These are phyloP conservation scores for Thalassiosira gravida DNA, from an alignment of 352 stramenopile species.

Conservation along the genomic window DNA sequence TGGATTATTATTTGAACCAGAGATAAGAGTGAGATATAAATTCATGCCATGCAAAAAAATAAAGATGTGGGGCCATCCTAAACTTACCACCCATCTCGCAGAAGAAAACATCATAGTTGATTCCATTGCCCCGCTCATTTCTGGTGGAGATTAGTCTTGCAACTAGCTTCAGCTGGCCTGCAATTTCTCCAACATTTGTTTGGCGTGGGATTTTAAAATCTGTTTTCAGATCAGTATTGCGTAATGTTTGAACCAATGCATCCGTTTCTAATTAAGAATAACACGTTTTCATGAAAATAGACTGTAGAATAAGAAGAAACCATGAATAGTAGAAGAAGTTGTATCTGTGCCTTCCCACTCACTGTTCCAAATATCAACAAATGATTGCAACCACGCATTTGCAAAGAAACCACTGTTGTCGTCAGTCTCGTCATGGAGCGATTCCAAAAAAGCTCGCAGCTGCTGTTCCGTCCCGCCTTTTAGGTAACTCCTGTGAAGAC, in stretches of 20 bases:
- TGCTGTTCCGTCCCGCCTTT: conserved; percentile 44
- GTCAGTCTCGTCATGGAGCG: conserved; percentile 48
- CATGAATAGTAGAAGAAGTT: no score
- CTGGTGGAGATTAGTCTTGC: conserved; percentile 69
- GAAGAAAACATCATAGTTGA: conserved; percentile 76
- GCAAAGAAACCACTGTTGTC: conserved; percentile 59
- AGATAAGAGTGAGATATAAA: no score
- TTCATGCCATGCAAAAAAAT: no score
- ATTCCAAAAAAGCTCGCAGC: conserved; percentile 49
- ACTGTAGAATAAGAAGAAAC: no score
- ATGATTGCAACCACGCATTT: conserved; percentile 59
- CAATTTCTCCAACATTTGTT: conserved; percentile 43
- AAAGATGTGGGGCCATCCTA: no score
- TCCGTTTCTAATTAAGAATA: conserved; percentile 55
- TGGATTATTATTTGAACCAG: no score
- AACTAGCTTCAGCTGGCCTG: conserved; percentile 66
- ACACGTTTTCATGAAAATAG: no score
- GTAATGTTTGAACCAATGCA: conserved; percentile 43
- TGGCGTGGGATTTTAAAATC: conserved; percentile 29
- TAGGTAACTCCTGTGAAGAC: conserved; percentile 40
- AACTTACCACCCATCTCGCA: conserved; percentile 54
- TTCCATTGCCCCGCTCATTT: conserved; percentile 59
- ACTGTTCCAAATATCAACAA: conserved; percentile 66
- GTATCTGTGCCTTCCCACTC: no score
- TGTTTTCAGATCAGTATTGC: conserved; percentile 35